These are phyloP conservation scores for Annona cherimola DNA, from an alignment of 164 flowering plant species.

Conservation along the genomic window DNA sequence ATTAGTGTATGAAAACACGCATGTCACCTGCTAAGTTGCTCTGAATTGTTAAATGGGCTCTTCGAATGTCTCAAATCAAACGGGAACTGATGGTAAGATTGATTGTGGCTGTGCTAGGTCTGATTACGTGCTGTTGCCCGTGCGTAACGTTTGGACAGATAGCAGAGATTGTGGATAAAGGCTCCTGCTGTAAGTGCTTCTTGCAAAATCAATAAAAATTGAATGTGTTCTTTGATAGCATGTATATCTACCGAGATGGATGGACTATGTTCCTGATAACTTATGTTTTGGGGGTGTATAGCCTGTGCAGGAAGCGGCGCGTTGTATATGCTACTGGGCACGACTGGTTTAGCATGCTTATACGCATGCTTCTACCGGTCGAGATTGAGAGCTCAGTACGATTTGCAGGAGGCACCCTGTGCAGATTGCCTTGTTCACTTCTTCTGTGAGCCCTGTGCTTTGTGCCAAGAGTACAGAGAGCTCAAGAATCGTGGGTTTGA, in stretches of 20 bases:
- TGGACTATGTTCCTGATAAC: background rate
- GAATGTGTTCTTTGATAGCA: background rate
- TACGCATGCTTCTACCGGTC: slow-evolving; percentile 52
- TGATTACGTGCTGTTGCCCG: slow-evolving; percentile 44
- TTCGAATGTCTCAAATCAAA: background rate
- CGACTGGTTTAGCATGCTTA: slow-evolving; percentile 40
- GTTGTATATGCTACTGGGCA: slow-evolving; percentile 31
- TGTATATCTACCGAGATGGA: too few species aligned
- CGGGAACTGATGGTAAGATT: background rate
- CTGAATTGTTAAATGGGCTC: background rate
- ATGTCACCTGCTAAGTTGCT: too few species aligned
- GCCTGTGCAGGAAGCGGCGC: slow-evolving; percentile 51
- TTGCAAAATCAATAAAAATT: background rate
- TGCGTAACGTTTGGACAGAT: slow-evolving; percentile 55
- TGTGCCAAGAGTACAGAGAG: slow-evolving; percentile 56
- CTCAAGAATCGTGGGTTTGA: slow-evolving; percentile 42
- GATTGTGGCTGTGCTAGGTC: slow-evolving; percentile 14
- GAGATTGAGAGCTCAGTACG: slow-evolving; percentile 41
- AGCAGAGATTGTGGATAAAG: slow-evolving; percentile 35
- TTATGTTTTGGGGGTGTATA: slow-evolving; percentile 12
- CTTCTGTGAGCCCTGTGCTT: slow-evolving; percentile 45
- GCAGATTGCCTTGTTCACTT: slow-evolving; percentile 44
- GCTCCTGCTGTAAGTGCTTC: slow-evolving; percentile 26
- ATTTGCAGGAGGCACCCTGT: slow-evolving; percentile 35
- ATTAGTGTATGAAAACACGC: too few species aligned